Base-by-base conservation (phyloP, 2,329 filamentous ascomycete species). In the Trichoderma sp. region DNA sequence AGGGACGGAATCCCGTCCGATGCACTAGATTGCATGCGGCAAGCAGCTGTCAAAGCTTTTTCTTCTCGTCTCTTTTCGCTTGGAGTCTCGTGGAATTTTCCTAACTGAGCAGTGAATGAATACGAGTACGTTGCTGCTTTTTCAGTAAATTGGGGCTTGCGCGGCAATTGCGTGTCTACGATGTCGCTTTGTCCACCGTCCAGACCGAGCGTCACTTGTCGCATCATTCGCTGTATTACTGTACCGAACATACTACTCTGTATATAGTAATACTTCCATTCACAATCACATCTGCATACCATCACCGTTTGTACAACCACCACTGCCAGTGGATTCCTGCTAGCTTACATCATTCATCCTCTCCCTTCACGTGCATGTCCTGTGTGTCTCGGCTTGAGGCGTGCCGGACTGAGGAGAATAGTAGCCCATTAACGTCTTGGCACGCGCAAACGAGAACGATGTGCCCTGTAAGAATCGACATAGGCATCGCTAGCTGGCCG, bases 101-200 rank as follows among this genome's bases (percentile, higher is more conserved):
- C 57, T 11, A 3, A 3, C n/a, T 51, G 43, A 51, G 43, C 43
- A 51, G 43, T 43, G n/a, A 43, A 43, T 43, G 15, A 47, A 51
- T 51, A 51, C n/a, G 47, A 51, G 43, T 30, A 32, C 56, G 57
- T n/a, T 32, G 57, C 57, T 21, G 2, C 18, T 24, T n/a, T 28
- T 47, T 30, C 15, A 32, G 36, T 14, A 53, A 58, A 32, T 21
- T 30, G 28, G 18, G 56, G 65, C 36, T 69, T 60, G 56, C 66
- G 66, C 56, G 66, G 66, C 66, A 39, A 60, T 69, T 69, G 66
- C 66, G 56, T 57, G 39, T 60, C 36, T 68, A n/a, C 39, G 39
- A 43, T 34, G 34, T 15, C 26, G 65, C 18, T 12, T 7, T 30
- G 28, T 11, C 53, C 21, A 34, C 18, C n/a, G 34, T 43, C 39